These are phyloP conservation scores for Litsea cubeba DNA, from an alignment of 164 flowering plant species.

Conservation along the genomic window DNA sequence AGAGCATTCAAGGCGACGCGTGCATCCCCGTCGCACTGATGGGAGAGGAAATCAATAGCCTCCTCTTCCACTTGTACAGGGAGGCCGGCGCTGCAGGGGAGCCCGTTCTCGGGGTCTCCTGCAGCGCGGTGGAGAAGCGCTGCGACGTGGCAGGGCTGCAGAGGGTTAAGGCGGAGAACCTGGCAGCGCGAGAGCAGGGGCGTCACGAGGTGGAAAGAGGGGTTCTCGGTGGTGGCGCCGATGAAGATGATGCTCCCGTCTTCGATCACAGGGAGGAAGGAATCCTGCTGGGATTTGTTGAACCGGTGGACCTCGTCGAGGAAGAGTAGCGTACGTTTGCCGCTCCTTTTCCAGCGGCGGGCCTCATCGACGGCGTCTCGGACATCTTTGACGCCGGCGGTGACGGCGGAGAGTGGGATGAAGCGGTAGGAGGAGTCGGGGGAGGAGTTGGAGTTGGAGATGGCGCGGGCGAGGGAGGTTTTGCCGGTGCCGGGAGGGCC, in stretches of 20 bases:
- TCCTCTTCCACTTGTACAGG: constrained; percentile 30
- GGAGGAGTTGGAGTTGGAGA: constrained; percentile 33
- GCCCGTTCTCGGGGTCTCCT: constrained; percentile 40
- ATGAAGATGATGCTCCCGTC: constrained; percentile 75
- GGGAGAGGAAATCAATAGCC: constrained; percentile 47
- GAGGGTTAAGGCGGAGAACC: constrained; percentile 51
- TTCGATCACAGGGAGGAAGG: constrained; percentile 80
- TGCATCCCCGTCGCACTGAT: constrained; percentile 82
- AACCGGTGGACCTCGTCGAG: constrained; percentile 92
- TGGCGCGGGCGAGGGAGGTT: constrained; percentile 74
- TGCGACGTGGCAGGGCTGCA: constrained; percentile 41
- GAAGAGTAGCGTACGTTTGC: constrained; percentile 53
- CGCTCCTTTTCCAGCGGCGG: constrained; percentile 25
- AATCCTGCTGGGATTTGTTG: constrained; percentile 81
- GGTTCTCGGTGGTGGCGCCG: constrained; percentile 95
- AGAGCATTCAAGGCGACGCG: constrained; percentile 78
- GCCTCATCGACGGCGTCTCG: constrained; percentile 75
- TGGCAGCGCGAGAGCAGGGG: constrained; percentile 77
- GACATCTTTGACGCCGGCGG: constrained; percentile 81
- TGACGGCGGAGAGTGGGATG: constrained; percentile 70
- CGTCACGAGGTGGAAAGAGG: constrained; percentile 78
- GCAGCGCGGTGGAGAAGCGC: constrained; percentile 42
- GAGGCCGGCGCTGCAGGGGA: constrained; percentile 27
- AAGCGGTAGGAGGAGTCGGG: constrained; percentile 32
- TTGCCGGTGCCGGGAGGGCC: constrained; percentile 96